These are phyloP conservation scores for Sclerotinia trifoliorum DNA, from an alignment of 2,329 filamentous ascomycete genomes.

Conservation along the genomic window DNA sequence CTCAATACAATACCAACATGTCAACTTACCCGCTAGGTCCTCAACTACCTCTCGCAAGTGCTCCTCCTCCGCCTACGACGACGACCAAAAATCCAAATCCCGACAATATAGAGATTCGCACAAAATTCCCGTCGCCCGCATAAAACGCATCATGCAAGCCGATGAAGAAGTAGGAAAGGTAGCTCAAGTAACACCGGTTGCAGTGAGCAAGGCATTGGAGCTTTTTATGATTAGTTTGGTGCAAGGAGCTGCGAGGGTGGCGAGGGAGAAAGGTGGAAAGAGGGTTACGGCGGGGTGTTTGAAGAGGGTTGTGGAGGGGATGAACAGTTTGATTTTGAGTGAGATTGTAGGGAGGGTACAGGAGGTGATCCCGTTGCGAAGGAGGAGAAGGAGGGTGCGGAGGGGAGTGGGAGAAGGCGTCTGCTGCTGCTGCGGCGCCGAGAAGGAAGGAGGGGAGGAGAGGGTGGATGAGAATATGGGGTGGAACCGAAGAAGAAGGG, in stretches of 20 bases:
- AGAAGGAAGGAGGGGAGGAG: background rate
- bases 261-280: constrained; percentile 79
- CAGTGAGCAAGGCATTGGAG: constrained; percentile 91
- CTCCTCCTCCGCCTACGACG: constrained; percentile 41
- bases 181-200: constrained; percentile 93
- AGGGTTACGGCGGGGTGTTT: constrained; percentile 86
- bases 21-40: constrained; percentile 2
- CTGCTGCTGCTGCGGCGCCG: too few relatives aligned
- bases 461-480: too few relatives aligned
- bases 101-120: constrained; percentile 69
- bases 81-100: constrained; percentile 48
- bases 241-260: constrained; percentile 80
- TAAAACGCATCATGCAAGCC: constrained; percentile 99
- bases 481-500: background rate
- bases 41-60: background rate
- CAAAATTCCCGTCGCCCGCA: constrained; percentile 96
- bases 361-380: constrained; percentile 45
- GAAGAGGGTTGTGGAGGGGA: constrained; percentile 85
- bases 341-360: constrained; percentile 88
- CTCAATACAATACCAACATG: background rate
- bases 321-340: constrained; percentile 87
- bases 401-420: constrained; percentile 31
- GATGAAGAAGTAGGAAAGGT: constrained; percentile 99
- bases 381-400: constrained; percentile 30
- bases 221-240: constrained; percentile 97